Percentiles rank a stretch among this genome's conserved stretches.
These are phyloP conservation scores for Aphanomyces cochlioides DNA, from an alignment of 352 stramenopile species.

Conservation along the genomic window DNA sequence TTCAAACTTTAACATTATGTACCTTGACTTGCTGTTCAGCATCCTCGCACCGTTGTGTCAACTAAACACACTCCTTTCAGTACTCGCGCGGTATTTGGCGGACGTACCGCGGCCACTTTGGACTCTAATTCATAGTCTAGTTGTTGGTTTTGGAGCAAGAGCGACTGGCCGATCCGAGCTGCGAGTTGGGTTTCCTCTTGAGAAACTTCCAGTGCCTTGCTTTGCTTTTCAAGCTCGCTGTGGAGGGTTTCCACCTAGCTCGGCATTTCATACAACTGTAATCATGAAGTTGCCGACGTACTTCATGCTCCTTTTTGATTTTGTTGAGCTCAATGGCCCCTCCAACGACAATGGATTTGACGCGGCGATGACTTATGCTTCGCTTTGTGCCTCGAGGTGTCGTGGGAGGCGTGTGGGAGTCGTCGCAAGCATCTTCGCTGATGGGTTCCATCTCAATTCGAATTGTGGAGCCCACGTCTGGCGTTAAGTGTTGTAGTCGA, in stretches of 20 bases:
- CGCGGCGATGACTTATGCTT: not conserved
- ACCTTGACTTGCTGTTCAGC: constrained; percentile 9
- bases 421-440: not conserved
- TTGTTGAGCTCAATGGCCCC: constrained; percentile 1
- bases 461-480: too few species aligned
- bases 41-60: constrained; percentile 5
- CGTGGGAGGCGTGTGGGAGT: not conserved
- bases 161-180: constrained; percentile 44
- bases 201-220: constrained; percentile 42
- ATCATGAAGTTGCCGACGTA: not conserved
- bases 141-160: constrained; percentile 45
- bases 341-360: constrained; percentile 10
- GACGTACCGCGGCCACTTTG: constrained; percentile 16
- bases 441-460: not conserved
- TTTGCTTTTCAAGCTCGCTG: constrained; percentile 45
- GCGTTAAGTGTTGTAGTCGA: too few species aligned
- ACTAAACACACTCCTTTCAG: not conserved
- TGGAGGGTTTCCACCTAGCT: constrained; percentile 43
- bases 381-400: constrained; percentile 2
- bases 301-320: constrained; percentile 22
- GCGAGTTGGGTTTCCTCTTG: constrained; percentile 48
- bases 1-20: not conserved
- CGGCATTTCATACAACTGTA: not conserved
- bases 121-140: constrained; percentile 45
- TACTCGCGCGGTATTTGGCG: not conserved